Evolutionary conservation across 2,329 filamentous ascomycete species (phyloP), one percentile per base, ranked within the genome.

Genomic region (Alternaria infectoria): DNA sequence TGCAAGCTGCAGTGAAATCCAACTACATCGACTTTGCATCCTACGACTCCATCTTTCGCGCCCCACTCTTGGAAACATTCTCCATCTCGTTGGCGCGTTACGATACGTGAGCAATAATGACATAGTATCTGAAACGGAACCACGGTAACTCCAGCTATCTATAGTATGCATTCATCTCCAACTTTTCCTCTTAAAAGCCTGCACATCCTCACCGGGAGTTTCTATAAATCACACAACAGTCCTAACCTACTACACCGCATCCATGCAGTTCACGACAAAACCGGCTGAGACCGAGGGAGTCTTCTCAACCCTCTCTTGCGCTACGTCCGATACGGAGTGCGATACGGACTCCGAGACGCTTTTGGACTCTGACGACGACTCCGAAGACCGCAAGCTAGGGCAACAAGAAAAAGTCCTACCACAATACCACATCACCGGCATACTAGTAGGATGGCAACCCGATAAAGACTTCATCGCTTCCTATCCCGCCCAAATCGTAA

Each of bases 1-100:
- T 85, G 83, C 68, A 79, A 77, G 63, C 71, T 70, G 61, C 70
- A 72, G 43, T 77, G 69, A 64, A 15, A 23, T 28, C 26, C 2
- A 23, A 30, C 21, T 10, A 28, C 1, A 32, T 28, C 9, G 17
- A n/a, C 15, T 44, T 3, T n/a, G 23, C 36, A 40, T 52, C 49
- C 17, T 40, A 40, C n/a, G 28, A 52, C 30, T 52, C 49, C 7
- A 32, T 5, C 5, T 30, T 17, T 36, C 28, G 49, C 13, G 13
- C 28, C 23, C 30, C 30, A 40, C 30, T 12, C 12, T 15, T 23
- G 5, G 13, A 23, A 52, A 30, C 49, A 17, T 5, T 21, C 19
- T 36, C 13, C 9, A 4, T 36, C 19, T 13, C 30, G 49, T 52
- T 52, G 19, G 49, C 23, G 30, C 28, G 17, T 12, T 52, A 21